phyloP scores from a whole-genome alignment of 345 rosid genomes.

The Heritiera fomes region DNA sequence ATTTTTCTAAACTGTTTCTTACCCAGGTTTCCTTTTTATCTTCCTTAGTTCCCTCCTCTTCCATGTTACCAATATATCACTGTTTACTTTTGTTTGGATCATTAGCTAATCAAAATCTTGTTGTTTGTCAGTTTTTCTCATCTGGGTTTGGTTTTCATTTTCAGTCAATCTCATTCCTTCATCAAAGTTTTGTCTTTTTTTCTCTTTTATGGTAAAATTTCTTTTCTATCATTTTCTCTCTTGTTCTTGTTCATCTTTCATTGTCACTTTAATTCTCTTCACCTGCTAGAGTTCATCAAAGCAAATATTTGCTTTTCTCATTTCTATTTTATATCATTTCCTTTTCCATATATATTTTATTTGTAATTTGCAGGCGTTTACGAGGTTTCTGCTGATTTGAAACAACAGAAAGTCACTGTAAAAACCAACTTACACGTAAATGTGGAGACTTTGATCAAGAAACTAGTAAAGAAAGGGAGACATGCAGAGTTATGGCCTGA shows the following conservation, averaged over 20 bases:
- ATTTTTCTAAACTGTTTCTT: background rate
- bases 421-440: slow-evolving; percentile 45
- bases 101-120: background rate
- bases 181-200: slow-evolving; percentile 10
- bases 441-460: slow-evolving; percentile 57
- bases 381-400: slow-evolving; percentile 53
- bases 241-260: background rate
- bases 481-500: slow-evolving; percentile 62
- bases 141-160: slow-evolving; percentile 9
- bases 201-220: slow-evolving; percentile 3
- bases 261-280: background rate
- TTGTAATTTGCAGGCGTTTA: slow-evolving; percentile 62
- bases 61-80: background rate
- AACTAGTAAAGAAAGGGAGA: slow-evolving; percentile 63
- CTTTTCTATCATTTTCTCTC: background rate
- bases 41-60: too few species aligned
- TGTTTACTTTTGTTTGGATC: background rate
- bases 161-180: slow-evolving; percentile 3
- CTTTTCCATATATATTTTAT: background rate
- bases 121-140: slow-evolving; percentile 2
- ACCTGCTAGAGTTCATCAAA: background rate
- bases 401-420: slow-evolving; percentile 64
- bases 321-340: background rate
- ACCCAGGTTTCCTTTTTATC: background rate
- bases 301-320: background rate